Conservation (phyloP, 345 rosid genomes). For the Eucalyptus cloeziana region DNA sequence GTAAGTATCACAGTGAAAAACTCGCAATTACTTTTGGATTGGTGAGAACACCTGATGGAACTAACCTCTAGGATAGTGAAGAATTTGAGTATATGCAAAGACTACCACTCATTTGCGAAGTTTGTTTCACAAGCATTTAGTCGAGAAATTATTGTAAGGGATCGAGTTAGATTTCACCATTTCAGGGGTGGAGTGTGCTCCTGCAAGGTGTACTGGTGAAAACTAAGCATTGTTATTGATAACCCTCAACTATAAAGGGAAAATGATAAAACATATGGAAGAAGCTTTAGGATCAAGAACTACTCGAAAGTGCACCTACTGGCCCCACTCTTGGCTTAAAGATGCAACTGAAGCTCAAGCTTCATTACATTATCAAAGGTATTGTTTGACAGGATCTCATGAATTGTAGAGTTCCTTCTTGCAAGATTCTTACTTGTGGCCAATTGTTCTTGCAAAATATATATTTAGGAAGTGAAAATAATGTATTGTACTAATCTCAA, state of each 20-base stretch:
- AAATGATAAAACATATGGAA: background rate
- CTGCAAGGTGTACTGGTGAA: background rate
- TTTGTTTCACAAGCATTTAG: background rate
- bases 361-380: background rate
- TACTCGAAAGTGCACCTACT: background rate
- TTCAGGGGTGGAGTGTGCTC: background rate
- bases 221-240: background rate
- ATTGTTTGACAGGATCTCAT: background rate
- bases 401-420: no score
- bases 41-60: background rate
- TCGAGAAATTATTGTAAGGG: background rate
- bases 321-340: background rate
- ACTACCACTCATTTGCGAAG: background rate
- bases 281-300: background rate
- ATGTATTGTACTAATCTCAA: no score
- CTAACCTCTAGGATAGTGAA: background rate
- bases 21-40: background rate
- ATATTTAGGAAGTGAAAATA: no score
- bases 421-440: no score
- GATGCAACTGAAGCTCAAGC: background rate
- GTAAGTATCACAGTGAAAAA: background rate
- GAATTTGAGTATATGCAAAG: background rate
- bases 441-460: no score
- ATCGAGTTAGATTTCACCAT: background rate
- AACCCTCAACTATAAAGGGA: background rate